A percentile compares a stretch with the other conserved stretches of the same genome.
These are phyloP conservation scores for Backusella australiensis DNA, from an alignment of 192 early-diverging fungal genomes.

Conservation along the genomic window DNA sequence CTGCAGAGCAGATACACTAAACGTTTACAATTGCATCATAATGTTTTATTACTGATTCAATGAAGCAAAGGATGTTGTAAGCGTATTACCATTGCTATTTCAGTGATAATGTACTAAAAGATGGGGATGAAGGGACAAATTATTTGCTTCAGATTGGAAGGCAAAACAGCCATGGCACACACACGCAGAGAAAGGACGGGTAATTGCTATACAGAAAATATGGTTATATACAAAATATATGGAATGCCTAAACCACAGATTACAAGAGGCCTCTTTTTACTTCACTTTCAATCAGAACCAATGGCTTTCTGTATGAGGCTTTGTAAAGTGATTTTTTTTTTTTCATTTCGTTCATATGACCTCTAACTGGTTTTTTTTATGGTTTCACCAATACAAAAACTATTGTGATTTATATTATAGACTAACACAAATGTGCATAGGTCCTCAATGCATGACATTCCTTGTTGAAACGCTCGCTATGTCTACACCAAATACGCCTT, in stretches of 20 bases:
- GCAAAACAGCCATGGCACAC: too few species aligned
- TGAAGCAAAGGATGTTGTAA: background rate
- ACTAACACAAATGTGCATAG: background rate
- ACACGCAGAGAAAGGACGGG: background rate
- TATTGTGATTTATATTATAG: background rate
- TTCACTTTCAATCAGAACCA: too few species aligned
- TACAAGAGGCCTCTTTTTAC: too few species aligned
- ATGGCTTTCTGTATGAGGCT: too few species aligned
- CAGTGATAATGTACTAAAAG: background rate
- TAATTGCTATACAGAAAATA: too few species aligned
- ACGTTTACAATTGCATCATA: too few species aligned
- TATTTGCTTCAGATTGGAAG: background rate
- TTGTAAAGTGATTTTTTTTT: too few species aligned
- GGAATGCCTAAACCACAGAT: too few species aligned
- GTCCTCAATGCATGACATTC: background rate
- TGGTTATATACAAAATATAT: too few species aligned
- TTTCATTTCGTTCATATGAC: too few species aligned
- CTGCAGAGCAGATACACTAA: too few species aligned
- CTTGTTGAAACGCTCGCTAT: background rate
- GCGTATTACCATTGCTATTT: background rate
- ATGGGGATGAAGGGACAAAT: background rate
- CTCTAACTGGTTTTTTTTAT: background rate
- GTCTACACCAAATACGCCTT: background rate
- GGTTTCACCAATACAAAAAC: too few species aligned
- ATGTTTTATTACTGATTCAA: background rate